These are phyloP conservation scores for Powellomyces hirtus DNA, from an alignment of 192 early-diverging fungal species.

Conservation along the genomic window DNA sequence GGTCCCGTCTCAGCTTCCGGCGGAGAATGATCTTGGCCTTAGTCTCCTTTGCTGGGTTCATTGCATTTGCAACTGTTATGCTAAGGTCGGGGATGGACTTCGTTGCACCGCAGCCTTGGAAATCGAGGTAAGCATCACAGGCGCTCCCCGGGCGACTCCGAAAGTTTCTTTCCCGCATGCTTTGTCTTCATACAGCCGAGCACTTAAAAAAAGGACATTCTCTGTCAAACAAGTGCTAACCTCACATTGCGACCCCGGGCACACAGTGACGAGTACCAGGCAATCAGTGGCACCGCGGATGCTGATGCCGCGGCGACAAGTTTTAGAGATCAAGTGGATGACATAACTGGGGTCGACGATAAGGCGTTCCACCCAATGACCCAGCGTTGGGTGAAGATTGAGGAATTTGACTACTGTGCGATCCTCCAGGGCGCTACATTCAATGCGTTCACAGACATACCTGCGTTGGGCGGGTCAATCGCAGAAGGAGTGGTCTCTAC, in stretches of 20 bases:
- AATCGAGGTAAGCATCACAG: too few relatives aligned
- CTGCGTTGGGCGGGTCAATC: slow-evolving; percentile 22
- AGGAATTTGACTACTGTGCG: slow-evolving; percentile 39
- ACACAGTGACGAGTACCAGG: not conserved
- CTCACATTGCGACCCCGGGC: not conserved
- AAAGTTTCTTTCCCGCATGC: not conserved
- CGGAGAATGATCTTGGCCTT: too few relatives aligned
- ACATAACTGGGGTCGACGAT: not conserved
- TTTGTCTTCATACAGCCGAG: too few relatives aligned
- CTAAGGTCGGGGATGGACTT: not conserved
- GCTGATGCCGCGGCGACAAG: not conserved
- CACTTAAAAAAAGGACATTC: too few relatives aligned
- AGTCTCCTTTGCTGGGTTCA: not conserved
- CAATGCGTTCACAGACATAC: slow-evolving; percentile 26
- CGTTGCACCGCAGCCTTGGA: too few relatives aligned
- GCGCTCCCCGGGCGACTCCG: not conserved
- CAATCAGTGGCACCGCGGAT: not conserved
- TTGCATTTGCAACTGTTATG: not conserved
- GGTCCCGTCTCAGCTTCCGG: too few relatives aligned
- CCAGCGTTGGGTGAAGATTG: not conserved
- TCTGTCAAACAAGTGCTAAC: too few relatives aligned
- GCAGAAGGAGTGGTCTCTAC: slow-evolving; percentile 26
- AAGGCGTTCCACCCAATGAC: not conserved
- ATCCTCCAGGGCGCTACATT: slow-evolving; percentile 40
- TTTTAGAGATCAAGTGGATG: not conserved